Conservation (phyloP, 441 rosid genomes). For the Corymbia calophylla region DNA sequence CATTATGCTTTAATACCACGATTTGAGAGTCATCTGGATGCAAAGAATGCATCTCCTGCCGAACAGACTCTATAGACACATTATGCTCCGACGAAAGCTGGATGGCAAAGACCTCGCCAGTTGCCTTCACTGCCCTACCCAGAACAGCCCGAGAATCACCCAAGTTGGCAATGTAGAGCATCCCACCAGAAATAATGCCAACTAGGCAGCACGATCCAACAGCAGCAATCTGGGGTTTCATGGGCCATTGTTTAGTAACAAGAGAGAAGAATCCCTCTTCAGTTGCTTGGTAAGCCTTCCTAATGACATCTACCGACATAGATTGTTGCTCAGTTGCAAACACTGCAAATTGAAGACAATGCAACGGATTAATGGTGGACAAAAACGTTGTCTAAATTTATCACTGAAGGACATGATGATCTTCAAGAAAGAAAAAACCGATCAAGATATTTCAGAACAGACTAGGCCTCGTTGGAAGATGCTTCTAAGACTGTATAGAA, state of each 20-base stretch:
- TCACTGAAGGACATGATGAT: neutral
- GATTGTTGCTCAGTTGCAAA: conserved; percentile 37
- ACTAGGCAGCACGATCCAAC: conserved; percentile 54
- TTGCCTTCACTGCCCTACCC: conserved; percentile 41
- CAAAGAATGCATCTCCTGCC: conserved; percentile 50
- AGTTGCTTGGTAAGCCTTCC: conserved; percentile 45
- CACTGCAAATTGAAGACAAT: conserved; percentile 16
- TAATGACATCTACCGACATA: conserved; percentile 42
- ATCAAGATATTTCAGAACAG: neutral
- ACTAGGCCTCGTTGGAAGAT: neutral
- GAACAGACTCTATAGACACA: conserved; percentile 42
- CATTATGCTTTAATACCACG: conserved; percentile 45
- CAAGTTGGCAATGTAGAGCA: conserved; percentile 38
- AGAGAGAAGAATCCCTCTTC: conserved; percentile 46
- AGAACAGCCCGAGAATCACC: conserved; percentile 51
- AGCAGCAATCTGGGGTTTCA: conserved; percentile 55
- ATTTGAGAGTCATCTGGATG: conserved; percentile 53
- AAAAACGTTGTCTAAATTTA: neutral
- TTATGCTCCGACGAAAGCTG: conserved; percentile 54
- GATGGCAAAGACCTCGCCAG: conserved; percentile 43
- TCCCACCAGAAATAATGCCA: conserved; percentile 40
- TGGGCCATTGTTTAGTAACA: conserved; percentile 50
- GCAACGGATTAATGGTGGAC: neutral
- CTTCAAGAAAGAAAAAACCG: neutral
- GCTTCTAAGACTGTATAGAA: neutral